Evolutionary conservation across 2,329 filamentous ascomycete genomes (phyloP).

Genomic region (Paramyrothecium roridum): DNA sequence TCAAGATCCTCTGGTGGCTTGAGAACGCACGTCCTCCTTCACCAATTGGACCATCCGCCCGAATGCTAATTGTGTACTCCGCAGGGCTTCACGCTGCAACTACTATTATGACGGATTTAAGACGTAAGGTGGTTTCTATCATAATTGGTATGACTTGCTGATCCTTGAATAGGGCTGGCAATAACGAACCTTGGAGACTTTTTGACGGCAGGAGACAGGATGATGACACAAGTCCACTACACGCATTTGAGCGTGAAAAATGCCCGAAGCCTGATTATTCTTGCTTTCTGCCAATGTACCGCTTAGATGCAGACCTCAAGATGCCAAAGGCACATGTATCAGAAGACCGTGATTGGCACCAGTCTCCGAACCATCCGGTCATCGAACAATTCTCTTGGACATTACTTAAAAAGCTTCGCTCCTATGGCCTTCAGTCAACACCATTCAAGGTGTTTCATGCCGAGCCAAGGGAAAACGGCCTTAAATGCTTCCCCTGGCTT

Average conservation of each 20-base stretch:
- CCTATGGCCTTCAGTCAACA: conserved; percentile 3
- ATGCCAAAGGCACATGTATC: conserved; percentile 2
- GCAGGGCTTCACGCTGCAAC: conserved; percentile 8
- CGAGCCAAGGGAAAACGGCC: background rate
- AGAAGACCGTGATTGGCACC: conserved; percentile 4
- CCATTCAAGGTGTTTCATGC: conserved; percentile 5
- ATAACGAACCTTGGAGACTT: conserved; percentile 1
- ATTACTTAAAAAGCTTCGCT: background rate
- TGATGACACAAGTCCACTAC: background rate
- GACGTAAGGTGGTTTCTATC: conserved; percentile 1
- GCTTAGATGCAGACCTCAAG: background rate
- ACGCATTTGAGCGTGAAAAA: background rate
- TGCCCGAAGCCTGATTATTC: conserved; percentile 10
- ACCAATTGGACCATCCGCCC: rapidly evolving
- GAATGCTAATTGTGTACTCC: background rate
- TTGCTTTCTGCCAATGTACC: conserved; percentile 12
- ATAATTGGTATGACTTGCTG: background rate
- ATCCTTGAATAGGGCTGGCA: background rate
- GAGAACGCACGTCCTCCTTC: background rate
- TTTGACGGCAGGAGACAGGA: background rate
- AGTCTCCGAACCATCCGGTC: background rate
- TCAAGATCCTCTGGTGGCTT: background rate
- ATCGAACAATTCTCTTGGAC: conserved; percentile 11
- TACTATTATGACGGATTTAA: conserved; percentile 12
- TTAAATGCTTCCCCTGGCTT: conserved; percentile 16